A percentile compares a stretch with the other conserved stretches of the same genome.
phyloP scores from a whole-genome alignment of 176 grass and related monocot species.

The Zea luxurians region DNA sequence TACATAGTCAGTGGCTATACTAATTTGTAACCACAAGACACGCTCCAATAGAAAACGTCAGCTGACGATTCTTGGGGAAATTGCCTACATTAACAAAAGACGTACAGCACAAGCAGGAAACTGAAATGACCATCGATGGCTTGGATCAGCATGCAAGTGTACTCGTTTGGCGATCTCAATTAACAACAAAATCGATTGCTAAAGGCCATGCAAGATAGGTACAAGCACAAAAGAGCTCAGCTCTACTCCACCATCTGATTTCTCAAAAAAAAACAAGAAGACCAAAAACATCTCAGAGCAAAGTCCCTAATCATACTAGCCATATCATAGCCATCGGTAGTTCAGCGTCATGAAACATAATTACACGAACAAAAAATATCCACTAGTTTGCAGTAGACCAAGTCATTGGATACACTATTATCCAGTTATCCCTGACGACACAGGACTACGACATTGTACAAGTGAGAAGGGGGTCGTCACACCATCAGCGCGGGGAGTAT shows the following conservation, averaged over 20 bases:
- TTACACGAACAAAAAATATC: neutral
- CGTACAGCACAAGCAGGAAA: neutral
- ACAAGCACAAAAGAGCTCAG: neutral
- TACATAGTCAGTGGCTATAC: slow-evolving; percentile 14
- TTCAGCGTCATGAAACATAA: neutral
- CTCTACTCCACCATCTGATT: neutral
- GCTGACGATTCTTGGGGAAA: neutral
- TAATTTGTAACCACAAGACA: neutral
- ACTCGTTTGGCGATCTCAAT: neutral
- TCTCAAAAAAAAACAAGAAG: neutral
- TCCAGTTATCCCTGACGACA: neutral
- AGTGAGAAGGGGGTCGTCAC: slow-evolving; percentile 14
- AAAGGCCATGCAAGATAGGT: neutral
- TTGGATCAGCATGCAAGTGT: neutral
- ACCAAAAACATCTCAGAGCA: neutral
- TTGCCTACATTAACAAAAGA: neutral
- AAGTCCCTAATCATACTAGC: neutral
- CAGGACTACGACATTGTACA: neutral
- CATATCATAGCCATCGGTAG: neutral
- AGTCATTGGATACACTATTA: neutral
- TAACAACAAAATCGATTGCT: neutral
- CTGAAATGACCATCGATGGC: neutral
- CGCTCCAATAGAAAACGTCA: neutral
- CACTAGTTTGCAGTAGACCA: neutral
- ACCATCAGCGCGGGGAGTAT: slow-evolving; percentile 14